These are phyloP conservation scores for Leucosporidium creatinivorum DNA, from an alignment of 768 basidiomycete species.

Conservation along the genomic window DNA sequence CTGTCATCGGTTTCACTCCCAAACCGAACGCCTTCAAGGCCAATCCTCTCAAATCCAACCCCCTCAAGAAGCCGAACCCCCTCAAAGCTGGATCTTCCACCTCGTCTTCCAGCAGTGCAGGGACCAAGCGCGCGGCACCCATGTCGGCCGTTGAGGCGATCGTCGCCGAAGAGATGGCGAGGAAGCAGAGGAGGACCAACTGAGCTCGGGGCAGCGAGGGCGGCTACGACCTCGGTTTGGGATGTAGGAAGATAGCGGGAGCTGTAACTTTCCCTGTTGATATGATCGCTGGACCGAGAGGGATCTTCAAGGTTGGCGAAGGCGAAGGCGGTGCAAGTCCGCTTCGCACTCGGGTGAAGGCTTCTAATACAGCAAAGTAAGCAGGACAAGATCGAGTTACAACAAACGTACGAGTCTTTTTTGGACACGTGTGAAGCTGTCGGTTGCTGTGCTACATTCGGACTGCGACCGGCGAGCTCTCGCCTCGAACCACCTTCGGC, in stretches of 20 bases:
- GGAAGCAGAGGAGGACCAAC: constrained; percentile 57
- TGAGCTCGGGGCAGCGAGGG: constrained; percentile 30
- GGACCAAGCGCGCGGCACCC: constrained; percentile 43
- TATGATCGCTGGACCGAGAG: background rate
- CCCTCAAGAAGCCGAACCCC: constrained; percentile 45
- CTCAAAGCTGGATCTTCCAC: constrained; percentile 51
- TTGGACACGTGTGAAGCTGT: no score
- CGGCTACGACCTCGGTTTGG: background rate
- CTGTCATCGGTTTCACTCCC: constrained; percentile 28
- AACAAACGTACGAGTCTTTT: no score
- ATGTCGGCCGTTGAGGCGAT: constrained; percentile 78
- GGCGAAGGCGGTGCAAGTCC: background rate
- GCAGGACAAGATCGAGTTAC: no score
- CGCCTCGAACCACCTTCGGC: no score
- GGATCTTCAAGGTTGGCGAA: background rate
- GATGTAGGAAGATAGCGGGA: background rate
- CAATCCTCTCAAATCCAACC: constrained; percentile 30
- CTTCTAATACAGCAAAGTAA: background rate
- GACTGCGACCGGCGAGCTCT: background rate
- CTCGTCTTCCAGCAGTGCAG: constrained; percentile 26
- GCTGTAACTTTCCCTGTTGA: background rate
- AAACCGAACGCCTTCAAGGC: constrained; percentile 40
- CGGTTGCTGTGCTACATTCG: no score
- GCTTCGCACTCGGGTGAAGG: background rate
- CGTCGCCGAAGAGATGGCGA: constrained; percentile 76